Evolutionary conservation across 768 basidiomycete genomes (phyloP), one percentile per base, ranked within the genome.

Genomic region (Coprinopsis marcescibilis): DNA sequence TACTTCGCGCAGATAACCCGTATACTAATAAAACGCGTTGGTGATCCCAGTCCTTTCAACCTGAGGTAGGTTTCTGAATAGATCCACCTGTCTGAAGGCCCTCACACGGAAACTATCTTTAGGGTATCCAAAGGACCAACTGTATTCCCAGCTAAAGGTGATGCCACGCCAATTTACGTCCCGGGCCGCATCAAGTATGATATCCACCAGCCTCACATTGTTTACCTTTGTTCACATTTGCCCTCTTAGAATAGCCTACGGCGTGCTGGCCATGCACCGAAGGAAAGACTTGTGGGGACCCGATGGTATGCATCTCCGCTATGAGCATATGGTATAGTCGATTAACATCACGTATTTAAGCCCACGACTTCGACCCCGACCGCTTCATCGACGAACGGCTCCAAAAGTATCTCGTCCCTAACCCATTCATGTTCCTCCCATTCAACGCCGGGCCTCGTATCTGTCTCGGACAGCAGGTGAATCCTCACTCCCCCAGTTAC

Each of bases 381-480:
- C 68, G 78, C 1, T 80, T 78, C 67, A 60, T 80, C 24, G 77
- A 81, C 48, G 70, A 73, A 34, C 66, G 78, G 3, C 37, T 73
- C 0, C 52, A 59, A 12, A 73, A 71, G 52, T 72, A 75, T 52
- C 51, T 75, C 38, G 67, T 65, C 0, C 65, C 70, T 1, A 78
- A 80, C 48, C 64, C 62, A 0, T 64, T 64, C 48, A 67, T 71
- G 13, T 71, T 70, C 53, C 56, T 65, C 20, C 68, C 68, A 3
- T 70, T 70, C 56, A 70, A 67, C 48, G 68, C 68, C 12, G 65
- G 67, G 8, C 67, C 66, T 4, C 50, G 65, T 10, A 68, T 67
- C 20, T 67, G 66, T 43, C 57, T 69, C 6, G 66, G 70, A 24
- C 69, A 72, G 55, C 69, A 71, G 59, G 70, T 69, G 38, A 21